Conservation (phyloP, 2,329 filamentous ascomycete species). For the Neofusicoccum kwambonambiense region DNA sequence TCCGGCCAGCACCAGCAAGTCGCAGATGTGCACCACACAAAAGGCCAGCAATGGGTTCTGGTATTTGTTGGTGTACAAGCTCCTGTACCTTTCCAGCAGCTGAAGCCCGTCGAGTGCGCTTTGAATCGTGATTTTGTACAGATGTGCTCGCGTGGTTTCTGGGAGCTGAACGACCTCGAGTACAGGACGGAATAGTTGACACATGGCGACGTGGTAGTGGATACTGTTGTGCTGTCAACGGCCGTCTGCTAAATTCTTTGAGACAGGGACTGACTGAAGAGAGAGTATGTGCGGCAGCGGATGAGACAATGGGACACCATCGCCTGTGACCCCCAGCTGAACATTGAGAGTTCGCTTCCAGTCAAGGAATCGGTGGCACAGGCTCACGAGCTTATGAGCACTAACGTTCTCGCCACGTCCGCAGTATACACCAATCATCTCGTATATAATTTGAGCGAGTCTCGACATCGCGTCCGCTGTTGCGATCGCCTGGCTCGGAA, state of each 20-base stretch:
- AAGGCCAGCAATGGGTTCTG: conserved; percentile 26
- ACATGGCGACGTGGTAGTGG: conserved; percentile 27
- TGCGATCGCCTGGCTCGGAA: conserved; percentile 25
- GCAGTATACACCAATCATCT: conserved; percentile 26
- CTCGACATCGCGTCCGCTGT: conserved; percentile 24
- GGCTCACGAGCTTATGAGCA: conserved; percentile 21
- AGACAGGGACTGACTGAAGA: conserved; percentile 25
- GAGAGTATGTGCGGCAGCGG: conserved; percentile 28
- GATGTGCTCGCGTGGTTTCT: conserved; percentile 19
- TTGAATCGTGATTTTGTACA: conserved; percentile 21
- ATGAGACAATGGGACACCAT: conserved; percentile 5
- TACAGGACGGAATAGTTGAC: conserved; percentile 28
- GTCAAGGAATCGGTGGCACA: conserved; percentile 23
- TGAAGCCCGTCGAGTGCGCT: conserved; percentile 25
- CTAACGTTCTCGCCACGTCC: conserved; percentile 23
- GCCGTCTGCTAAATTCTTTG: neutral
- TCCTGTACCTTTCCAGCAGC: conserved; percentile 21
- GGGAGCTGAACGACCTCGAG: conserved; percentile 22
- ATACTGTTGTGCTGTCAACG: conserved; percentile 21
- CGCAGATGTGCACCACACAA: conserved; percentile 27
- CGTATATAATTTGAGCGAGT: conserved; percentile 25
- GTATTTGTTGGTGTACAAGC: conserved; percentile 25
- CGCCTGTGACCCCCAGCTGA: conserved; percentile 18
- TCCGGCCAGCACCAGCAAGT: conserved; percentile 23
- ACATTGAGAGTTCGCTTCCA: conserved; percentile 26